Evolutionary conservation across 352 stramenopile species (phyloP).

Genomic region (Phytopythium ostracodes): DNA sequence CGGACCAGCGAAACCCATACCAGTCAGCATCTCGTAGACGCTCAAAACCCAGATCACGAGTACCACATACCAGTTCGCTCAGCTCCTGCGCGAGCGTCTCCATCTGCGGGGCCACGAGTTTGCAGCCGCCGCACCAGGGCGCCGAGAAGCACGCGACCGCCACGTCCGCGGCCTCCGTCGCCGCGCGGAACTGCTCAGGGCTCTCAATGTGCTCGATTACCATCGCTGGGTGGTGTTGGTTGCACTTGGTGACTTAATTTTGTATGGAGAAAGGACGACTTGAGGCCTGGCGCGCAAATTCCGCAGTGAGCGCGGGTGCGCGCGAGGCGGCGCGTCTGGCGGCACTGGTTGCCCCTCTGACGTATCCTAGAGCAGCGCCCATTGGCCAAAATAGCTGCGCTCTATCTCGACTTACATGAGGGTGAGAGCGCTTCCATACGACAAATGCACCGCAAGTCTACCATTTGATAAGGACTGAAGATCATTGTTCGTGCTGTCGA

Average conservation of each 20-base stretch:
- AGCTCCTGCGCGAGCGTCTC: slow-evolving; percentile 46
- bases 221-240: slow-evolving; percentile 5
- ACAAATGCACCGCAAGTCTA: neutral
- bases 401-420: neutral
- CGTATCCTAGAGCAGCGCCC: slow-evolving; percentile 16
- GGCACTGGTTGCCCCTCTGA: slow-evolving; percentile 10
- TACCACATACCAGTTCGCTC: slow-evolving; percentile 15
- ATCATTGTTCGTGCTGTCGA: neutral
- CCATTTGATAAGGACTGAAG: neutral
- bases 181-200: slow-evolving; percentile 36
- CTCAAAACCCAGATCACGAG: too few relatives aligned
- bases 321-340: slow-evolving; percentile 2
- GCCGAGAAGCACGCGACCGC: slow-evolving; percentile 53
- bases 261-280: slow-evolving; percentile 8
- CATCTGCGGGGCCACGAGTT: slow-evolving; percentile 51
- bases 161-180: slow-evolving; percentile 20
- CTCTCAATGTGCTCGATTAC: slow-evolving; percentile 32
- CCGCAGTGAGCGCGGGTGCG: slow-evolving; percentile 17
- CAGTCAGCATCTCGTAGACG: slow-evolving; percentile 6
- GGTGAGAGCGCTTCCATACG: neutral
- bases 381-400: slow-evolving; percentile 7
- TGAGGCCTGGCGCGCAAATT: slow-evolving; percentile 19
- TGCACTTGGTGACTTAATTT: neutral
- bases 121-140: slow-evolving; percentile 66
- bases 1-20: neutral